Evolutionary conservation across 371 early-diverging fungal genomes (phyloP).

Genomic region (Quaeritorhiza haematococci): DNA sequence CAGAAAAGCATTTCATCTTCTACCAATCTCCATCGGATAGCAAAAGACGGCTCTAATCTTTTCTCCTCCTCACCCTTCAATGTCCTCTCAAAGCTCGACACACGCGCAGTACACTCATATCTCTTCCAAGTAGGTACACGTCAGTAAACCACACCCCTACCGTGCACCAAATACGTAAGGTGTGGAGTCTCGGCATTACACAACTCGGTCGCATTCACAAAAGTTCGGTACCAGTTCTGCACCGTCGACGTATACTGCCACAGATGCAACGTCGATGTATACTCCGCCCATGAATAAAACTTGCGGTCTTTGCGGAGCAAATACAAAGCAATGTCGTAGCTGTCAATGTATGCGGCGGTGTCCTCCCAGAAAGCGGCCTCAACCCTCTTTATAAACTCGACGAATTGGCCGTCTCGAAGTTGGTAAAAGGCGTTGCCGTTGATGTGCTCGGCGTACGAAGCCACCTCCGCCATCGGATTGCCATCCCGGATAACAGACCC

Average conservation of each 20-base stretch:
- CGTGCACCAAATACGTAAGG: slow-evolving; percentile 35
- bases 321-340: slow-evolving; percentile 27
- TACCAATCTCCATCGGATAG: too few species aligned
- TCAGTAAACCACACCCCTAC: slow-evolving; percentile 22
- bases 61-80: too few species aligned
- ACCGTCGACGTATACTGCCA: slow-evolving; percentile 21
- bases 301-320: slow-evolving; percentile 18
- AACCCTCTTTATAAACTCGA: slow-evolving; percentile 12
- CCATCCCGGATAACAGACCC: slow-evolving; percentile 25
- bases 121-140: too few species aligned
- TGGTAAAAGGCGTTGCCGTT: slow-evolving; percentile 34
- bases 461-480: slow-evolving; percentile 9
- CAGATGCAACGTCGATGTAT: slow-evolving; percentile 12
- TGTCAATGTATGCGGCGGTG: slow-evolving; percentile 12
- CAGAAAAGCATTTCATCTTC: too few species aligned
- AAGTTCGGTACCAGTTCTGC: slow-evolving; percentile 32
- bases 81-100: too few species aligned
- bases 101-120: too few species aligned
- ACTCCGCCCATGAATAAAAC: slow-evolving; percentile 16
- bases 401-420: slow-evolving; percentile 13
- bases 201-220: slow-evolving; percentile 23
- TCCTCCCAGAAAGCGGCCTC: slow-evolving; percentile 6
- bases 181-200: slow-evolving; percentile 14
- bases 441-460: slow-evolving; percentile 23
- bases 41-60: too few species aligned